Evolutionary conservation across 495 filamentous ascomycete genomes (phyloP).

Genomic region (Lasiosphaeris hirsuta): DNA sequence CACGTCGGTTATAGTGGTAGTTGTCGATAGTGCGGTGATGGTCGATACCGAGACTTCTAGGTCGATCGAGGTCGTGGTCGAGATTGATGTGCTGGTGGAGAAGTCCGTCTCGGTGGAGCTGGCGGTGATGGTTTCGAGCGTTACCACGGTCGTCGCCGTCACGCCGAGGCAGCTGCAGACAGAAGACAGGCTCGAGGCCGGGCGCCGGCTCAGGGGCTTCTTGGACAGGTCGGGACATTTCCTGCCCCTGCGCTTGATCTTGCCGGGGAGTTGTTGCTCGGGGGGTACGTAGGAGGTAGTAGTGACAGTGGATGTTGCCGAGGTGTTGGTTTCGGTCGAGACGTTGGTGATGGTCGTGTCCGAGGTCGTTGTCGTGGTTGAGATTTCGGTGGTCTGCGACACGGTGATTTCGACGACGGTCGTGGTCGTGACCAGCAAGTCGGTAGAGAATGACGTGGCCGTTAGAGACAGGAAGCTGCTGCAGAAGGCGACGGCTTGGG

Average conservation of each 20-base stretch:
- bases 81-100: neutral
- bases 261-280: neutral
- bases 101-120: neutral
- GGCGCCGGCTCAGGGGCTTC: neutral
- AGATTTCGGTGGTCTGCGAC: too few relatives aligned
- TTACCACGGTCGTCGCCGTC: neutral
- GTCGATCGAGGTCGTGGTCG: neutral
- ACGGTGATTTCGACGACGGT: too few relatives aligned
- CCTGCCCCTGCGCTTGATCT: neutral
- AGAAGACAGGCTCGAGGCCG: neutral
- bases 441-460: too few relatives aligned
- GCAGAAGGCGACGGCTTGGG: too few relatives aligned
- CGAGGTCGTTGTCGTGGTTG: too few relatives aligned
- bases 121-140: neutral
- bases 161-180: constrained; percentile 6
- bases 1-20: neutral
- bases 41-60: neutral
- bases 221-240: neutral
- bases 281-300: neutral
- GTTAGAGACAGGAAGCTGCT: too few relatives aligned
- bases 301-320: neutral
- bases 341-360: neutral
- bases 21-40: neutral
- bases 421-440: too few relatives aligned
- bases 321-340: neutral